Base-by-base conservation (phyloP, 306 rosid species). In the Ammopiptanthus mongolicus region DNA sequence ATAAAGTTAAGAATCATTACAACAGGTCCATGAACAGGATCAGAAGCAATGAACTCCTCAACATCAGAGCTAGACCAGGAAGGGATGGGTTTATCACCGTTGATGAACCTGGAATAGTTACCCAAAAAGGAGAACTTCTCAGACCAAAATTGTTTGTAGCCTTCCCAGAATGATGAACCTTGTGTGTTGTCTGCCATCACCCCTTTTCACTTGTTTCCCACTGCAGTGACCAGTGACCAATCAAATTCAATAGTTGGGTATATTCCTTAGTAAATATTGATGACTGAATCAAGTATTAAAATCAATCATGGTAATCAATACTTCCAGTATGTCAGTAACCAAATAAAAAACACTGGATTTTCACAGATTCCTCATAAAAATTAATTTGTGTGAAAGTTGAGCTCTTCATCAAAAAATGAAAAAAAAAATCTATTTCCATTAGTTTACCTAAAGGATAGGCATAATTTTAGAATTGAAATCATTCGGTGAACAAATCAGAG, bases 11-110 rank as follows among this genome's bases (percentile, higher is more conserved):
- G 64, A 72, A 34, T 17, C 1, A 42, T 83, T 82, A 93, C 98
- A 5, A 76, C 72, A 10, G 95, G 89, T 57, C 96, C 98, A 59
- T 90, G 89, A 66, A 93, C 85, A 67, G 96, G 90, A 75, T 93
- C 95, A 1, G 86, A 80, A 78, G 95, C 95, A 18, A 90, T 86
- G 73, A 92, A 92, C 6, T 82, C 84, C 34, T 90, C 88, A 14
- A 90, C 91, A 80, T 92, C 96, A 33, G 90, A 68, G 50, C 28
- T 15, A 22, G 96, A 88, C 97, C 97, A 92, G 10, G 86, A 48
- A 0, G 91, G 89, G 58, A 90, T 81, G 44, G 86, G 92, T 36
- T 82, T 74, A 19, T 90, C 91, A 25, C 93, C 86, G 68, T 86
- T 81, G 79, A 81, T 12, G 85, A 77, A 90, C 62, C 64, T 81